These are phyloP conservation scores for Sideroxylon spinosum DNA, from an alignment of 179 eudicot species.

Conservation along the genomic window DNA sequence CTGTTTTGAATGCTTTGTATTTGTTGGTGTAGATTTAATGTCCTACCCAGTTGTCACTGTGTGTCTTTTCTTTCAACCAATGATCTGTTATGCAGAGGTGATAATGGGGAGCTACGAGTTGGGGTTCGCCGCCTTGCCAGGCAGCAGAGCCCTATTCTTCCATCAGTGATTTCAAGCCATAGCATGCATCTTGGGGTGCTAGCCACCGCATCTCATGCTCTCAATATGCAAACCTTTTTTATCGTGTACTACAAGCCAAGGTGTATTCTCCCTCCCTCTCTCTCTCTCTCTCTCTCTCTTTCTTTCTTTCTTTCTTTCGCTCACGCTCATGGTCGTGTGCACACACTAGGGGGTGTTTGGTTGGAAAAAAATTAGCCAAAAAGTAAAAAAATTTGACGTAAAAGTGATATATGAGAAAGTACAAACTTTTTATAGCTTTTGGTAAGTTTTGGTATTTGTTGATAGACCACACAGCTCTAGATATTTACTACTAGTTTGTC, in stretches of 20 bases:
- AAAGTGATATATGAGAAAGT: too few species aligned
- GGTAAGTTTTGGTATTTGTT: too few species aligned
- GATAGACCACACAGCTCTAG: too few species aligned
- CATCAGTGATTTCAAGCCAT: constrained; percentile 80
- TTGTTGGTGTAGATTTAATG: constrained; percentile 27
- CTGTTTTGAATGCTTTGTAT: background rate
- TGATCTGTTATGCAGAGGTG: constrained; percentile 49
- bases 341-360: too few species aligned
- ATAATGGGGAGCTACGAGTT: constrained; percentile 63
- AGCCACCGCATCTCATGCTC: constrained; percentile 82
- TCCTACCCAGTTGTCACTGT: constrained; percentile 27
- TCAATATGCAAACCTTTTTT: constrained; percentile 47
- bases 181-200: constrained; percentile 95
- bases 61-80: background rate
- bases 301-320: too few species aligned
- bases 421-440: too few species aligned
- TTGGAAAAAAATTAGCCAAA: too few species aligned
- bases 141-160: constrained; percentile 62
- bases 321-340: too few species aligned
- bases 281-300: too few species aligned
- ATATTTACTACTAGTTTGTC: background rate
- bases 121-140: constrained; percentile 66
- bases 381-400: too few species aligned
- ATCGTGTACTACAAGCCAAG: constrained; percentile 78
- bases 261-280: constrained; percentile 21